Evolutionary conservation across 2,329 filamentous ascomycete species (phyloP).

Genomic region (Sporothrix dimorphospora): DNA sequence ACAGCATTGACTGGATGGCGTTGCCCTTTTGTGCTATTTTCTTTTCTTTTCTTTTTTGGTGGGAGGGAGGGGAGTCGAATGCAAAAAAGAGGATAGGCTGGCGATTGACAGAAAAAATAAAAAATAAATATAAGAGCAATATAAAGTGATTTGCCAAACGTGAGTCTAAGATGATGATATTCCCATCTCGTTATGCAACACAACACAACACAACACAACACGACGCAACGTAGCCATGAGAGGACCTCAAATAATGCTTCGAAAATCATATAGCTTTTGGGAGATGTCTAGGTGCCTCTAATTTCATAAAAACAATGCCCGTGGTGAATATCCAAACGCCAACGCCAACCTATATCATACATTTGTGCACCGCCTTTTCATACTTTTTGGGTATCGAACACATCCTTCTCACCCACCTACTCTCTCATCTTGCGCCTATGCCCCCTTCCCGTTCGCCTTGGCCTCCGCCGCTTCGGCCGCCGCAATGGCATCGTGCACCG

Average conservation of each 20-base stretch:
- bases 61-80: not conserved
- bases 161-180: not conserved
- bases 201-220: not conserved
- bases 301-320: not conserved
- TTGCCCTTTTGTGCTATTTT: constrained; percentile 23
- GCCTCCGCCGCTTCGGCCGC: constrained; percentile 3
- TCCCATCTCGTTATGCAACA: not conserved
- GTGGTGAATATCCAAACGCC: not conserved
- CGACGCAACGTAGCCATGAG: not conserved
- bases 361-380: not conserved
- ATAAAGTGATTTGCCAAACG: not conserved
- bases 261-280: not conserved
- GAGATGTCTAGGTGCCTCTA: constrained; percentile 9
- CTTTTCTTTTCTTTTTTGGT: not conserved
- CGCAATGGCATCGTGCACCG: constrained; percentile 58
- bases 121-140: not conserved
- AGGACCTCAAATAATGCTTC: not conserved
- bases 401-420: not conserved
- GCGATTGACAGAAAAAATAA: not conserved
- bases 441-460: not conserved
- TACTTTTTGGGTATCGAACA: not conserved
- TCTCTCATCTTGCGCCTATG: not conserved
- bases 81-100: constrained; percentile 8
- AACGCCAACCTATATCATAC: constrained; percentile 14
- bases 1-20: constrained; percentile 29